These are phyloP conservation scores for Gastrolobium bilobum DNA, from an alignment of 306 rosid species.

Conservation along the genomic window DNA sequence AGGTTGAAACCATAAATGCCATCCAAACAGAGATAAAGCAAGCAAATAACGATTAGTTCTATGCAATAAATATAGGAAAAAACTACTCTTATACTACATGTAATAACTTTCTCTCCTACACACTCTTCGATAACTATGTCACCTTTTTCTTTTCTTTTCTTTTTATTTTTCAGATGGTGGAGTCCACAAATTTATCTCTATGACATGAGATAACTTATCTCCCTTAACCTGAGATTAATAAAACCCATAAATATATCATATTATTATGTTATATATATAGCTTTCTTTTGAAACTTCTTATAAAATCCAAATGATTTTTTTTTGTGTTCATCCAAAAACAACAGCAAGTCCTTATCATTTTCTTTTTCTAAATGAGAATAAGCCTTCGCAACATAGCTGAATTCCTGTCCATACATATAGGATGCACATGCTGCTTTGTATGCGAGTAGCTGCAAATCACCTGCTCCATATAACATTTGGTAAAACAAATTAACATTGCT, in stretches of 20 bases:
- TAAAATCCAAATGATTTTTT: slow-evolving; percentile 56
- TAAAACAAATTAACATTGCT: slow-evolving; percentile 13
- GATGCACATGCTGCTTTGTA: slow-evolving; percentile 86
- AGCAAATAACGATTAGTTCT: background rate
- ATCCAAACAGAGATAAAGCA: background rate
- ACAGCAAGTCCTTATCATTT: slow-evolving; percentile 56
- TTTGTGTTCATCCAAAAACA: slow-evolving; percentile 61
- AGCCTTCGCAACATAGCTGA: slow-evolving; percentile 63
- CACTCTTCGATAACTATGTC: too few species aligned
- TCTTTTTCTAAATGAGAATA: slow-evolving; percentile 54
- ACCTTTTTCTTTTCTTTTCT: too few species aligned
- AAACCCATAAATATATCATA: background rate
- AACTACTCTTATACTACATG: too few species aligned
- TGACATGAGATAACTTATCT: too few species aligned
- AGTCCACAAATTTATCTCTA: too few species aligned
- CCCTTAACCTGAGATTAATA: too few species aligned
- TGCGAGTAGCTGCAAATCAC: slow-evolving; percentile 70
- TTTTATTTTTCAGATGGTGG: too few species aligned
- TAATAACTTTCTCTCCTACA: too few species aligned
- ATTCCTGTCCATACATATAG: slow-evolving; percentile 69
- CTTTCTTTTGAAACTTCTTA: slow-evolving; percentile 34
- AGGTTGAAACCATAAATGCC: slow-evolving; percentile 1
- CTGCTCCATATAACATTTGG: slow-evolving; percentile 57
- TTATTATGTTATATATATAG: background rate
- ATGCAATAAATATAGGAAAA: slow-evolving; percentile 3